Evolutionary conservation across 108 stramenopile species (phyloP).

Genomic region (Nannochloropsis granulata): DNA sequence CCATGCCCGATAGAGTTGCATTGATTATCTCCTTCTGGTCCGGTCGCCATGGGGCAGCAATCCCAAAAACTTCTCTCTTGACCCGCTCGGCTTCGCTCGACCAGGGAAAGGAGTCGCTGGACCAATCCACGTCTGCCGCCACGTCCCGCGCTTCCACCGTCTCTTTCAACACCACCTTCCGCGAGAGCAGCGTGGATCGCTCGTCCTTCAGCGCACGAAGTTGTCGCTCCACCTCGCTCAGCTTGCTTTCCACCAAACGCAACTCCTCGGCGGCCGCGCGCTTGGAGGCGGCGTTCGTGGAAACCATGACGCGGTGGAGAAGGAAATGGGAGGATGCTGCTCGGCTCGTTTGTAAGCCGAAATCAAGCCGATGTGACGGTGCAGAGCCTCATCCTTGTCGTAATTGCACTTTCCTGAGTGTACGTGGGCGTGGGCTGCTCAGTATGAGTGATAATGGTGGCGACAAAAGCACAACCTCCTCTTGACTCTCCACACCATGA

Average conservation of each 20-base stretch:
- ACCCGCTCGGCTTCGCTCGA: neutral
- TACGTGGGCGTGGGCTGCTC: no score
- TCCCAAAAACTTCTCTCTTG: neutral
- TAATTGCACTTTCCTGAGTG: no score
- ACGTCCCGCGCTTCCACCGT: neutral
- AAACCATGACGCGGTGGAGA: no score
- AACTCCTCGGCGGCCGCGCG: neutral
- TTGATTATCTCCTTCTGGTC: slow-evolving; percentile 24
- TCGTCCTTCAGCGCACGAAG: neutral
- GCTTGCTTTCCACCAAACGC: neutral
- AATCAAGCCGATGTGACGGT: no score
- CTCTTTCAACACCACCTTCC: neutral
- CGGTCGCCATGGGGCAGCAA: slow-evolving; percentile 5
- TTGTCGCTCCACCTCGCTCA: neutral
- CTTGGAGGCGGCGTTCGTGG: no score
- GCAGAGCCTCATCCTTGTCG: no score
- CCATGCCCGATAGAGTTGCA: slow-evolving; percentile 24
- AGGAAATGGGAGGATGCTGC: no score
- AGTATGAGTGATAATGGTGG: no score
- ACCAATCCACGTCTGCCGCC: slow-evolving; percentile 3
- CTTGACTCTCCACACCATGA: no score
- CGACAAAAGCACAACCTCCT: no score
- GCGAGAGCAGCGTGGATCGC: neutral
- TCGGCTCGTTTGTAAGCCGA: no score
- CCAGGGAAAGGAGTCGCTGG: slow-evolving; percentile 15